Conservation (phyloP, 2,329 filamentous ascomycete genomes). For the Penicillium paneum region DNA sequence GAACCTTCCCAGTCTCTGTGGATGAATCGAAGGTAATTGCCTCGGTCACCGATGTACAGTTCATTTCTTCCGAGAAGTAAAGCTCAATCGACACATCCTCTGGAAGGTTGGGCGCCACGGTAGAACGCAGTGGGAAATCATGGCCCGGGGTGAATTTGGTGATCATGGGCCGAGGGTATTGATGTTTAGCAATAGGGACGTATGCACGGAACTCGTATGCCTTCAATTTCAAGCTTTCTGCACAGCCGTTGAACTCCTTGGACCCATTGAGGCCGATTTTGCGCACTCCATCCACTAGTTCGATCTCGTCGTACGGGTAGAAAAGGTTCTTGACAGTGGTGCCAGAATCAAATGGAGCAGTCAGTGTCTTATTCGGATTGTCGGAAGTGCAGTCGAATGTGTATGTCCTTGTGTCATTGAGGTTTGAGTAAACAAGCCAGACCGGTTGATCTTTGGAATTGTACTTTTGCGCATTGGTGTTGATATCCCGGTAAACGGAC, state of each 20-base stretch:
- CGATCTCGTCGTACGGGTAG: slow-evolving; percentile 57
- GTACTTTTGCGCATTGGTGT: slow-evolving; percentile 51
- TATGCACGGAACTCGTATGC: slow-evolving; percentile 60
- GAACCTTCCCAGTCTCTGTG: slow-evolving; percentile 46
- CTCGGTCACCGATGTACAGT: slow-evolving; percentile 53
- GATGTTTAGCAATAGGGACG: slow-evolving; percentile 52
- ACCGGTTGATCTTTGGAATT: slow-evolving; percentile 44
- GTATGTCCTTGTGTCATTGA: slow-evolving; percentile 51
- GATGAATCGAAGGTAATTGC: slow-evolving; percentile 53
- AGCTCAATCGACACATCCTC: slow-evolving; percentile 50
- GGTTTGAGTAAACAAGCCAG: slow-evolving; percentile 46
- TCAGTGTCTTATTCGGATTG: slow-evolving; percentile 47
- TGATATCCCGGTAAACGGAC: slow-evolving; percentile 54
- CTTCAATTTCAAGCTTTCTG: slow-evolving; percentile 52
- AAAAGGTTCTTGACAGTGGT: slow-evolving; percentile 61
- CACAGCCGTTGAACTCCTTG: slow-evolving; percentile 53
- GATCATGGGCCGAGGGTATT: slow-evolving; percentile 53
- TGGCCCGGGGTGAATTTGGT: slow-evolving; percentile 61
- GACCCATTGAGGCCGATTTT: slow-evolving; percentile 49
- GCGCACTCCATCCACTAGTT: slow-evolving; percentile 45
- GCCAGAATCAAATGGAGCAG: slow-evolving; percentile 54
- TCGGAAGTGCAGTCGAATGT: slow-evolving; percentile 54
- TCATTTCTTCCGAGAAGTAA: slow-evolving; percentile 60
- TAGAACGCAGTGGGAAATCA: slow-evolving; percentile 55
- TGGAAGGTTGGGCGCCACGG: slow-evolving; percentile 36